Conservation (phyloP, 495 filamentous ascomycete genomes). For the Podospora pseudopauciseta region DNA sequence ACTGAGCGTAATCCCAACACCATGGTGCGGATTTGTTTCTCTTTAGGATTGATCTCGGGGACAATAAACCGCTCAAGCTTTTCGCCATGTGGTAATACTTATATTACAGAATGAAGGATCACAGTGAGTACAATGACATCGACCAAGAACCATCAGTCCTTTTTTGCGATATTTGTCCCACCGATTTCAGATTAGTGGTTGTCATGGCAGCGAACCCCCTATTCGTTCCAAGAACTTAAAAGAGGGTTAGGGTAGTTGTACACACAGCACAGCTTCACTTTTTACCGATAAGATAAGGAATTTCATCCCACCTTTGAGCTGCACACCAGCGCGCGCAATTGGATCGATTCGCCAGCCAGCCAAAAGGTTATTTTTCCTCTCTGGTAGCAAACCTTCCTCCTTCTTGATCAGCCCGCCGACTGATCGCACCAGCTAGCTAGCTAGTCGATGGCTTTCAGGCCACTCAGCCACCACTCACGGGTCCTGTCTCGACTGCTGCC, state of each 20-base stretch:
- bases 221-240: neutral
- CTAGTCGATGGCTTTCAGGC: constrained; percentile 7
- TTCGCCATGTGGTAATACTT: neutral
- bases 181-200: neutral
- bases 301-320: neutral
- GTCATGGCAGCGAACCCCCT: neutral
- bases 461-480: neutral
- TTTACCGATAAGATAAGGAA: neutral
- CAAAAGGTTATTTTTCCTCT: neutral
- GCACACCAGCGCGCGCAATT: neutral
- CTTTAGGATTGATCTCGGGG: neutral
- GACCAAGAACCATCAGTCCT: neutral
- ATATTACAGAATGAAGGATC: neutral
- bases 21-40: neutral
- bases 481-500: neutral
- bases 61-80: neutral
- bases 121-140: neutral
- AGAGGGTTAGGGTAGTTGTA: neutral
- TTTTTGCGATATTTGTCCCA: neutral
- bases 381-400: neutral
- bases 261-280: neutral
- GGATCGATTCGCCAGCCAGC: neutral
- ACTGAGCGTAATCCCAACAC: neutral
- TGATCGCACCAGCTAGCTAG: neutral
- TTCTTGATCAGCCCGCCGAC: neutral